phyloP scores from a whole-genome alignment of 352 stramenopile genomes.

The Globisporangium paddicum region DNA sequence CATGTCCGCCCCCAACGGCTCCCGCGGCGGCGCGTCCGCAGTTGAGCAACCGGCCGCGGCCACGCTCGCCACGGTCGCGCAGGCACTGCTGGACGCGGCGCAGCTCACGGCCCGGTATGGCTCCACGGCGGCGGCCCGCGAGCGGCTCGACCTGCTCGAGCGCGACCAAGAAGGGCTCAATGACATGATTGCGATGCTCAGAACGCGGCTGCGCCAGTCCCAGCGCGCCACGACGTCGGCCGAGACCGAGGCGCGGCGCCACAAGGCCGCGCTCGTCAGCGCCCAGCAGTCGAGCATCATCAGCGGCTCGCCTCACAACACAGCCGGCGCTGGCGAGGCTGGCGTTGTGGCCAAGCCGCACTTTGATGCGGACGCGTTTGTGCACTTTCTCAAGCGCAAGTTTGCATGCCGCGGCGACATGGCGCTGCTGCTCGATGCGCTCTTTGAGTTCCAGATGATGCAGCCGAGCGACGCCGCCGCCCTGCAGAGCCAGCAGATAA shows the following conservation, averaged over 20 bases:
- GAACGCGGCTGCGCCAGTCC: conserved; percentile 4
- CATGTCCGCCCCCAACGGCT: background rate
- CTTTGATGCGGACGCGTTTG: conserved; percentile 18
- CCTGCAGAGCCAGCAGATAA: background rate
- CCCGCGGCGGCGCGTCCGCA: background rate
- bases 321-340: background rate
- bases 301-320: background rate
- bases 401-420: conserved; percentile 31
- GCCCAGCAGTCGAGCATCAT: conserved; percentile 1
- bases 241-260: conserved; percentile 15
- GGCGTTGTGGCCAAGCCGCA: background rate
- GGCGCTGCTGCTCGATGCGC: conserved; percentile 20
- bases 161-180: conserved; percentile 18
- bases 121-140: conserved; percentile 22
- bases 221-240: conserved; percentile 20
- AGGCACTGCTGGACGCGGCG: conserved; percentile 31
- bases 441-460: conserved; percentile 11
- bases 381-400: conserved; percentile 26
- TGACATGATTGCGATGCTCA: conserved; percentile 22
- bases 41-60: background rate
- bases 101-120: conserved; percentile 28
- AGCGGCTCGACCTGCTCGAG: conserved; percentile 25
- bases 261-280: conserved; percentile 12
- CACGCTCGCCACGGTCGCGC: conserved; percentile 17
- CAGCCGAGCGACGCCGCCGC: conserved; percentile 9